Conservation (phyloP, 2,329 filamentous ascomycete species). For the Sporothrix brasiliensis region DNA sequence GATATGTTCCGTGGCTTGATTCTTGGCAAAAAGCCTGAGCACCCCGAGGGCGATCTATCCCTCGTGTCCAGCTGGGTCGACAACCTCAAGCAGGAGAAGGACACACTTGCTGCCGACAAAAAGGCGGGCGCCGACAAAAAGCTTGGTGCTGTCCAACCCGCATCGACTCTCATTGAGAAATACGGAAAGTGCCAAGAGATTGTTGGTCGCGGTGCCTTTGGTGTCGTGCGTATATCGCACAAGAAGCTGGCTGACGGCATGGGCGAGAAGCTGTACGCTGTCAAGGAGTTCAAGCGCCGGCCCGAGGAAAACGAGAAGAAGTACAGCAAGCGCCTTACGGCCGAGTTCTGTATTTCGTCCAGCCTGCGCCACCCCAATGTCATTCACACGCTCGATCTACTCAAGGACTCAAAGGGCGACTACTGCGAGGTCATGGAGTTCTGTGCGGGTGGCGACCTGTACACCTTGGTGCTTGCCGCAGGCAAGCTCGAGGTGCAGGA, state of each 20-base stretch:
- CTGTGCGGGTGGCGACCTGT: slow-evolving; percentile 93
- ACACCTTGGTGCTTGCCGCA: slow-evolving; percentile 87
- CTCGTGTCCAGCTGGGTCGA: slow-evolving; percentile 96
- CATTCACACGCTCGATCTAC: slow-evolving; percentile 92
- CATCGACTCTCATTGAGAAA: slow-evolving; percentile 78
- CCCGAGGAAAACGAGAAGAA: slow-evolving; percentile 95
- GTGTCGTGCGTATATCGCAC: slow-evolving; percentile 95
- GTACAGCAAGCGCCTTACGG: slow-evolving; percentile 95
- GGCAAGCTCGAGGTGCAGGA: slow-evolving; percentile 90
- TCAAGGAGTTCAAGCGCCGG: slow-evolving; percentile 95
- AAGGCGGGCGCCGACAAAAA: slow-evolving; percentile 34
- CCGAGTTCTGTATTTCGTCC: slow-evolving; percentile 98
- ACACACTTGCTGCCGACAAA: slow-evolving; percentile 72
- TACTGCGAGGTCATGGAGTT: slow-evolving; percentile 99
- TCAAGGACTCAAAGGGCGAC: slow-evolving; percentile 94
- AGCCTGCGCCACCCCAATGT: slow-evolving; percentile 96
- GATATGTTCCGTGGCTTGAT: slow-evolving; percentile 89
- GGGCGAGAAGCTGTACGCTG: slow-evolving; percentile 88
- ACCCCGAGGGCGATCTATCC: slow-evolving; percentile 79
- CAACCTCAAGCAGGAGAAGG: slow-evolving; percentile 85
- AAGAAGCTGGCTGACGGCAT: slow-evolving; percentile 83
- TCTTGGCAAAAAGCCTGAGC: slow-evolving; percentile 74
- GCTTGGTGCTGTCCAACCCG: slow-evolving; percentile 42
- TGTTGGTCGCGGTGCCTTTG: slow-evolving; percentile 93
- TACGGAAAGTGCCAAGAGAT: slow-evolving; percentile 99